A percentile compares a stretch with the other conserved stretches of the same genome.
phyloP scores from a whole-genome alignment of 192 early-diverging fungal species.

The Backusella tuberculispora region DNA sequence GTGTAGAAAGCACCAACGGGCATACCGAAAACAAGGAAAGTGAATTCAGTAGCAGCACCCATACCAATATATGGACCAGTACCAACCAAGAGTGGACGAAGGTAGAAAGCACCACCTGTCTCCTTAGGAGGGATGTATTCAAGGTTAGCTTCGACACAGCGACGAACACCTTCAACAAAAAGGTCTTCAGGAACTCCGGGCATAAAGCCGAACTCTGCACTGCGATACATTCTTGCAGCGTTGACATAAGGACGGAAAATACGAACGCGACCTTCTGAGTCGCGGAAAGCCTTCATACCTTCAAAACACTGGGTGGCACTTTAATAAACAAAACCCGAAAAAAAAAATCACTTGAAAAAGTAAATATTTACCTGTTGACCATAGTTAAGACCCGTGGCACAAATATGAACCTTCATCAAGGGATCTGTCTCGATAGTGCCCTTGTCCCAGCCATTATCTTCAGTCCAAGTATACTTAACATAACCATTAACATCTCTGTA shows the following conservation, averaged over 20 bases:
- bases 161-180: constrained; percentile 63
- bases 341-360: neutral
- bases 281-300: constrained; percentile 79
- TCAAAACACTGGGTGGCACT: constrained; percentile 64
- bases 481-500: constrained; percentile 65
- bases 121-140: constrained; percentile 77
- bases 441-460: constrained; percentile 61
- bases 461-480: constrained; percentile 64
- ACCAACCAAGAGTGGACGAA: constrained; percentile 74
- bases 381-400: constrained; percentile 70
- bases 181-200: constrained; percentile 58
- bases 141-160: constrained; percentile 63
- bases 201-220: constrained; percentile 64
- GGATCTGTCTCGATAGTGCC: constrained; percentile 59
- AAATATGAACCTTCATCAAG: constrained; percentile 65
- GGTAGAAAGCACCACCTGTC: constrained; percentile 68
- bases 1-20: constrained; percentile 75
- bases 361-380: constrained; percentile 62
- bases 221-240: constrained; percentile 59
- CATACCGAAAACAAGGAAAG: constrained; percentile 64
- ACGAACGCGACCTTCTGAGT: constrained; percentile 67
- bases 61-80: constrained; percentile 70
- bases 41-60: constrained; percentile 58
- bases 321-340: neutral
- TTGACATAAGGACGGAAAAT: constrained; percentile 76